Evolutionary conservation across 1,139 yeast genomes (phyloP), one percentile per base, ranked within the genome.

Genomic region (Pichia sp.): DNA sequence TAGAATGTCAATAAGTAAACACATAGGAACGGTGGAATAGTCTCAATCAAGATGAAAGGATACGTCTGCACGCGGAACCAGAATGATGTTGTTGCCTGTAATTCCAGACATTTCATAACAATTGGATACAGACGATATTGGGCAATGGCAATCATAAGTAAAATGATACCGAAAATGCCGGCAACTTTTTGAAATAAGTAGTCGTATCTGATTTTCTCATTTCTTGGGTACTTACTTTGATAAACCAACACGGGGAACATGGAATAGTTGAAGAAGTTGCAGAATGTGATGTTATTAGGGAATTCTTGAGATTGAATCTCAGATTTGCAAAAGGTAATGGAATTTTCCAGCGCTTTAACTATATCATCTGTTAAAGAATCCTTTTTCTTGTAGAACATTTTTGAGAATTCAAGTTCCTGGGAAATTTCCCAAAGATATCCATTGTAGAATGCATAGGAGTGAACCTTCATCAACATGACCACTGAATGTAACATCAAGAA

Each of bases 191-290:
- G 77, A n/a, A 66, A 53, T 3, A 87, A 78, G 53, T 82, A 87
- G 2, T 55, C 38, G 82, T 84, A 74, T 49, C 95, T 71, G 32
- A 91, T 77, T 25, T 56, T 59, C 14, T 67, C 57, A 0, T 87
- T 85, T 47, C 96, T 68, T 22, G 96, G 96, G 52, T 76, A 88
- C 40, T 78, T 79, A 33, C 83, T 69, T 41, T 82, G 78, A 51
- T 82, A 83, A 21, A 91, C 94, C 38, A 87, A 61, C 0, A 94
- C 84, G n/a, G 98, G 98, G 55, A 74, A 87, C 94, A 85, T 81
- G 16, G 94, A 66, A 60, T 70, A 91, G 57, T 66, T 69, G 55
- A 87, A 85, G 55, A 69, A 88, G 59, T 87, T 80, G 32, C 38
- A 41, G 7, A 77, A 44, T n/a, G 74, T 74, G 42, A 93, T 72